Percentiles rank a stretch among this genome's conserved stretches.
Evolutionary conservation across 2,329 filamentous ascomycete genomes (phyloP).

Genomic region (Cytospora piceicola): DNA sequence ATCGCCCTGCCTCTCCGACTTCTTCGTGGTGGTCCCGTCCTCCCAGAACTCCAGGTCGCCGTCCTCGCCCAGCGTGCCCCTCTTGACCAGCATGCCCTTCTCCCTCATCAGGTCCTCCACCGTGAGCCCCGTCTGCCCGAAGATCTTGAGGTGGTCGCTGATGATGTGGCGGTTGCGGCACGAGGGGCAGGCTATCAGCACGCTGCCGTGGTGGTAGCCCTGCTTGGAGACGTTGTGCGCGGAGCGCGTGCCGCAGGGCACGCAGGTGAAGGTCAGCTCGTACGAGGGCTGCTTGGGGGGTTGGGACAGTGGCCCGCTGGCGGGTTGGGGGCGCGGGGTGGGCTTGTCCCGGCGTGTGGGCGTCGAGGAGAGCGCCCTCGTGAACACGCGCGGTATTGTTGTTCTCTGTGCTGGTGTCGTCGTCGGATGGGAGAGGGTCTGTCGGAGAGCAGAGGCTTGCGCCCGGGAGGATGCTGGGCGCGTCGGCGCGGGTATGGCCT

Average conservation of each 20-base stretch:
- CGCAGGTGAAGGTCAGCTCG: conserved; percentile 89
- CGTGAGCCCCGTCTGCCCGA: conserved; percentile 70
- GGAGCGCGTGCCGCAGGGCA: conserved; percentile 79
- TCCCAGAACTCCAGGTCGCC: conserved; percentile 95
- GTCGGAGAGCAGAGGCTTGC: not conserved
- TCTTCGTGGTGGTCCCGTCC: conserved; percentile 58
- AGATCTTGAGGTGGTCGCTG: conserved; percentile 82
- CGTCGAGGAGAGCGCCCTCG: conserved; percentile 27
- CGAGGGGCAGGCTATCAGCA: conserved; percentile 83
- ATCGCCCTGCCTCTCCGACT: conserved; percentile 34
- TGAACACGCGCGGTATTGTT: not conserved
- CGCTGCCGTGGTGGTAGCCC: conserved; percentile 88
- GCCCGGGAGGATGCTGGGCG: not conserved
- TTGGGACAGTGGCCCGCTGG: conserved; percentile 35
- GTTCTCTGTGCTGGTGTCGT: not conserved
- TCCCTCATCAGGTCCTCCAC: conserved; percentile 78
- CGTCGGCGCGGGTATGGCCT: not conserved
- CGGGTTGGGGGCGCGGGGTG: conserved; percentile 35
- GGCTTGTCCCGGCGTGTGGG: conserved; percentile 32
- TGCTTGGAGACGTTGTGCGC: conserved; percentile 88
- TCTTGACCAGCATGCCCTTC: conserved; percentile 74
- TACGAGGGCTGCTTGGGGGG: conserved; percentile 66
- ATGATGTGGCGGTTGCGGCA: conserved; percentile 92
- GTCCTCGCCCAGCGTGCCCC: conserved; percentile 71
- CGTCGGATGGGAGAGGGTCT: not conserved